Conservation (phyloP, 352 stramenopile species). For the Pythium periplocum region DNA sequence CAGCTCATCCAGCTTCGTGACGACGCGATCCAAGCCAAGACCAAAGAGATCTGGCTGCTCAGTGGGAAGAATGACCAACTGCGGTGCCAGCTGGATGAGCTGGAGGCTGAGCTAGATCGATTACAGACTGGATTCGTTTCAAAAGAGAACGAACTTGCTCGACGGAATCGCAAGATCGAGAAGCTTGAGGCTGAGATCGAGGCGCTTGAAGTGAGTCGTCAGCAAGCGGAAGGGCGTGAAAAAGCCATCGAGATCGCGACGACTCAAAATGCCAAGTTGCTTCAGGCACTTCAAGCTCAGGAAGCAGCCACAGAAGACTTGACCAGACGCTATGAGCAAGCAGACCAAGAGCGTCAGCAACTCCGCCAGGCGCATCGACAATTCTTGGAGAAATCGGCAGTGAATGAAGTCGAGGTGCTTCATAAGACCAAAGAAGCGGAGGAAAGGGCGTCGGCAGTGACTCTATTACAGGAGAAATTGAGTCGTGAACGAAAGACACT, state of each 20-base stretch:
- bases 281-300: slow-evolving; percentile 55
- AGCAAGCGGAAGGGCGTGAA: slow-evolving; percentile 53
- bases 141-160: slow-evolving; percentile 56
- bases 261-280: slow-evolving; percentile 63
- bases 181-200: slow-evolving; percentile 53
- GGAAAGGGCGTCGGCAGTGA: slow-evolving; percentile 28
- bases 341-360: slow-evolving; percentile 33
- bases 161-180: slow-evolving; percentile 48
- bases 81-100: slow-evolving; percentile 54
- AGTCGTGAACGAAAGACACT: slow-evolving; percentile 39
- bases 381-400: slow-evolving; percentile 19
- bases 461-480: slow-evolving; percentile 43
- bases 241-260: slow-evolving; percentile 71
- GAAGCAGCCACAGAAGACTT: slow-evolving; percentile 35
- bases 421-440: slow-evolving; percentile 41
- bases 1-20: slow-evolving; percentile 70
- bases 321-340: slow-evolving; percentile 10
- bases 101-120: slow-evolving; percentile 54
- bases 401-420: slow-evolving; percentile 44
- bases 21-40: slow-evolving; percentile 65
- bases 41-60: slow-evolving; percentile 65
- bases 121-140: slow-evolving; percentile 47
- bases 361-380: slow-evolving; percentile 27
- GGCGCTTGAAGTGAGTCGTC: slow-evolving; percentile 37
- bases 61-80: slow-evolving; percentile 63